Evolutionary conservation across 139 green algal genomes (phyloP), one percentile per base, ranked within the genome.

Genomic region (Ulvella scutata): DNA sequence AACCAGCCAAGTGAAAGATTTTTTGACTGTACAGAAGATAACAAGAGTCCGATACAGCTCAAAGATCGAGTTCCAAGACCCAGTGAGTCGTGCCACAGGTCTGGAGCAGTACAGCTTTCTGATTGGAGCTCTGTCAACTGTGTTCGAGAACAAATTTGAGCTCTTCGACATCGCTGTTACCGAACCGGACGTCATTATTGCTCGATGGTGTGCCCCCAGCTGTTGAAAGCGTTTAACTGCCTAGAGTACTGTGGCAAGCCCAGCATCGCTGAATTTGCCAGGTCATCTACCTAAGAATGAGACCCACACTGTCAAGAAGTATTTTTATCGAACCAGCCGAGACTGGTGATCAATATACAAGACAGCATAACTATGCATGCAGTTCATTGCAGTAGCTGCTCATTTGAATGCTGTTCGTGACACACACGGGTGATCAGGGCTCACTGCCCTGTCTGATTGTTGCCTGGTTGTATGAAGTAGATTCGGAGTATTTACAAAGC

Each of bases 141-240:
- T 85, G 20, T 90, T 90, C 73, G 78, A 84, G n/a, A 78, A 88
- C 21, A 61, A 74, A 6, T 90, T 87, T 40, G 67, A 85, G 26
- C 62, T 88, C 73, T 82, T 86, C 77, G 76, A 73, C 35, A 77
- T 87, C 3, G 72, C 62, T 4, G 36, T 84, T 2, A 80, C 38
- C 35, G 74, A 76, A 6, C 61, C 75, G 26, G 76, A 86, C 21
- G 59, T 82, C 13, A 43, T 90, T 3, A 72, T 60, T 1, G 80
- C 83, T 21, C 51, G 51, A n/a, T 67, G 51, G 51, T 67, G n/a
- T n/a, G n/a, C n/a, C n/a, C n/a, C n/a, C n/a, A n/a, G n/a, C n/a
- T n/a, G n/a, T n/a, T n/a, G n/a, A n/a, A n/a, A n/a, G n/a, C n/a
- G n/a, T n/a, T n/a, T n/a, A n/a, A n/a, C n/a, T n/a, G n/a, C n/a